Base-by-base conservation (phyloP, 2,329 filamentous ascomycete genomes). In the Fusarium algeriense region DNA sequence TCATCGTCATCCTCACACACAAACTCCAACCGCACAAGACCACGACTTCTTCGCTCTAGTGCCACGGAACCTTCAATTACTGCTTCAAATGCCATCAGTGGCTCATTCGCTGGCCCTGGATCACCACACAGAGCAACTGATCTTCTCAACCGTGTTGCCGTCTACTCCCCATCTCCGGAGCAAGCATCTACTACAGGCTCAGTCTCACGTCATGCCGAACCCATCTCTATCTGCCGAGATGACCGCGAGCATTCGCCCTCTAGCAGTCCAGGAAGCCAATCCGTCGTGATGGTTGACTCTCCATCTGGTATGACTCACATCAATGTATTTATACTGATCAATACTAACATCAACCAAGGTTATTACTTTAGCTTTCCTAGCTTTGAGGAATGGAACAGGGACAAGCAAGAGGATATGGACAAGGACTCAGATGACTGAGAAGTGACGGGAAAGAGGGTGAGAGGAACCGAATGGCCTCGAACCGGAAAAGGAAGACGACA, bases 331-430 rank as follows among this genome's bases (percentile, higher is more conserved):
- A 19, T 17, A 26, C 17, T 60, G 81, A 79, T 79, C 54, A 81
- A 82, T 75, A 86, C 73, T 75, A 41, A 77, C 67, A 63, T 34
- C 30, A 45, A n/a, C 10, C 35, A 64, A 79, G 77, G 73, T 60
- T 87, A 88, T 68, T 93, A 93, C 80, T 90, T 92, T 77, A 92
- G 91, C 83, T 93, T 93, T 78, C 91, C 91, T 19, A 91, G 88
- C 78, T 93, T 92, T 79, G 91, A 93, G 75, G 86, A 89, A 66
- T 92, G 90, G 84, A 87, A 88, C 44, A 83, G 82, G 23, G 84
- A 75, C 43, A 75, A 77, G 48, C 69, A 75, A 34, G 70, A 70
- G 32, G 67, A 73, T 23, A 67, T 76, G 17, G 64, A 73, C 49
- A 75, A 76, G 58, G 72, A 74, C 34, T 62, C 66, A 5, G 72